Base-by-base conservation (phyloP, 768 basidiomycete species). In the Kwoniella europaea region DNA sequence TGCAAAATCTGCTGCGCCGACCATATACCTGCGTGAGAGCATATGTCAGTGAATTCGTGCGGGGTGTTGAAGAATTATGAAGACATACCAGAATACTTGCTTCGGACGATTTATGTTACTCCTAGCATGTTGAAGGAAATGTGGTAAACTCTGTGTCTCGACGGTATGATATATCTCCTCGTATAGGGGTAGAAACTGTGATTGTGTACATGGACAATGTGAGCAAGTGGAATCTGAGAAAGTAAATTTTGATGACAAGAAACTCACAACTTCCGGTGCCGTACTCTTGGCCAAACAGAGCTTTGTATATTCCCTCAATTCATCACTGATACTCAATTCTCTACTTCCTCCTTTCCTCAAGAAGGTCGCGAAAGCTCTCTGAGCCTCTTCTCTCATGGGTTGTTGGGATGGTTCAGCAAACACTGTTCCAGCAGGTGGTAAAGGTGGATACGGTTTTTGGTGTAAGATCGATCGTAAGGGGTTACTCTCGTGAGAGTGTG, bases 291-390 rank as follows among this genome's bases (percentile, higher is more conserved):
- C 60, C 54, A 82, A 52, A 13, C 73, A 71, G 4, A 67, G 59
- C 50, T 59, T 65, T 1, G 72, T 71, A 44, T 71, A 76, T 29
- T 73, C 54, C 46, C 78, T 72, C 69, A 82, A 60, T 52, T 82
- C 80, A 64, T 82, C 78, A 24, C 73, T 76, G 18, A 79, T 71
- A 4, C 75, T 74, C 50, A 82, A 65, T 58, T 79, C 80, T 62
- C 78, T 72, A 29, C 66, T 73, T 15, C 76, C 78, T 4, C 77
- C 75, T 43, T 72, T 69, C 29, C 66, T 44, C 46, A 82, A 56
- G 60, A 82, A 82, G 24, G 80, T 82, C 35, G 72, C 72, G 46
- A 82, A 82, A 10, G 80, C 78, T 43, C 78, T 27, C 50, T 70
- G 65, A 1, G 78, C 80, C 42, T 82, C 80, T 35, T 69, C 66